A percentile compares a stretch with the other conserved stretches of the same genome.
Evolutionary conservation across 176 grass and related monocot genomes (phyloP).

Genomic region (Rhynchospora breviuscula): DNA sequence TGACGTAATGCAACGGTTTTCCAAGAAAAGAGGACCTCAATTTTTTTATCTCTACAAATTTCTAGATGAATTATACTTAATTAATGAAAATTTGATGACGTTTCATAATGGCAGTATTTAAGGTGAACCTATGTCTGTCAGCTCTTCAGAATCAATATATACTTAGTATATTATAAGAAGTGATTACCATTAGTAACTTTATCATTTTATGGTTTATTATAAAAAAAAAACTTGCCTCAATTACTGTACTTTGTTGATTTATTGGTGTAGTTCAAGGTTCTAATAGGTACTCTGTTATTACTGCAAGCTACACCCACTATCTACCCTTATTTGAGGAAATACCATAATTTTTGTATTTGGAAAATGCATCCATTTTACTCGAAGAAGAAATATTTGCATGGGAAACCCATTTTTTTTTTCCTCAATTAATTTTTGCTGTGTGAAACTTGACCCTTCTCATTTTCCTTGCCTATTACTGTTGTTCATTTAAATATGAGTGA

Average conservation of each 20-base stretch:
- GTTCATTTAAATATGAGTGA: background rate
- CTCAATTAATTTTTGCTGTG: background rate
- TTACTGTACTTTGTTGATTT: background rate
- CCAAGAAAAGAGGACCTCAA: background rate
- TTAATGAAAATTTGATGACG: background rate
- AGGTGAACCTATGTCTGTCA: background rate
- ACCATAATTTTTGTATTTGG: background rate
- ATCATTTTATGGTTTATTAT: background rate
- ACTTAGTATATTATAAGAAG: background rate
- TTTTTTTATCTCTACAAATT: background rate
- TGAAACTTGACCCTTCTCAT: background rate
- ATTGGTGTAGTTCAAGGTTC: background rate
- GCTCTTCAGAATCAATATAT: background rate
- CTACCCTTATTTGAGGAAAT: background rate
- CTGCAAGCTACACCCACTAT: background rate
- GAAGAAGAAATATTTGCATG: background rate
- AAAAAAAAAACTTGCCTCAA: background rate
- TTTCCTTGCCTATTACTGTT: background rate
- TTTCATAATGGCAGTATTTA: background rate
- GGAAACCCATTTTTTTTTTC: background rate
- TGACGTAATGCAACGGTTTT: background rate
- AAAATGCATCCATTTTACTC: background rate
- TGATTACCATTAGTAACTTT: background rate
- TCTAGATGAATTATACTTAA: background rate
- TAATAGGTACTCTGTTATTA: background rate